Base-by-base conservation (phyloP, 352 stramenopile genomes). In the Phytophthora podocarpi region DNA sequence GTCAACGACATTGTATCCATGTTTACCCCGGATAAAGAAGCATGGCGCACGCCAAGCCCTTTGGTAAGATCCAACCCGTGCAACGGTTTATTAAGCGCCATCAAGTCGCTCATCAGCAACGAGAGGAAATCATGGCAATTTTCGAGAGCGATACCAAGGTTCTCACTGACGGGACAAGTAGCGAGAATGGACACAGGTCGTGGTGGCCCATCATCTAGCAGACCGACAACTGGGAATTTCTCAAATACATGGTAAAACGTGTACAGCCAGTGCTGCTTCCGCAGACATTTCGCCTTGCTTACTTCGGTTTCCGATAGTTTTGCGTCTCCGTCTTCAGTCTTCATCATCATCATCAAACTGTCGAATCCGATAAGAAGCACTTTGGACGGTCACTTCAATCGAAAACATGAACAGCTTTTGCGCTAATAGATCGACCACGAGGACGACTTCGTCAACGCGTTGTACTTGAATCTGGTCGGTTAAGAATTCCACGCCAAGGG, bases 301-400 rank as follows among this genome's bases (percentile, higher is more conserved):
- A 27, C 26, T 24, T 56, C 62, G 21, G 39, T 12, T 20, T 36
- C 47, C 15, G 23, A 36, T 7, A 12, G 18, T 8, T 52, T 65
- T 5, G 32, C 10, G 23, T 15, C n/a, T 28, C 27, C 20, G n/a
- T 15, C 20, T 32, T 47, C 40, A n/a, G 18, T 47, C 21, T n/a
- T 32, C 40, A 11, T 30, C 8, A 11, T 30, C 8, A 37, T 28
- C 58, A 46, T 62, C 42, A 20, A 58, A 64, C 26, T 80, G 74
- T 15, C 66, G 60, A 24, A 90, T 82, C 10, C 77, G 67, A 35
- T 82, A 88, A 0, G 78, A 86, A 32, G 87, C 71, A 55, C 78
- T 90, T n/a, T 72, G 69, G 15, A 84, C 70, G 9, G 72, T 80
- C 16, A 81, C 68, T 16, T 66, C 48, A 5, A 78, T 39, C 9